A percentile compares a stretch with the other conserved stretches of the same genome.
These are phyloP conservation scores for Mortierella sp. DNA, from an alignment of 371 early-diverging fungal species.

Conservation along the genomic window DNA sequence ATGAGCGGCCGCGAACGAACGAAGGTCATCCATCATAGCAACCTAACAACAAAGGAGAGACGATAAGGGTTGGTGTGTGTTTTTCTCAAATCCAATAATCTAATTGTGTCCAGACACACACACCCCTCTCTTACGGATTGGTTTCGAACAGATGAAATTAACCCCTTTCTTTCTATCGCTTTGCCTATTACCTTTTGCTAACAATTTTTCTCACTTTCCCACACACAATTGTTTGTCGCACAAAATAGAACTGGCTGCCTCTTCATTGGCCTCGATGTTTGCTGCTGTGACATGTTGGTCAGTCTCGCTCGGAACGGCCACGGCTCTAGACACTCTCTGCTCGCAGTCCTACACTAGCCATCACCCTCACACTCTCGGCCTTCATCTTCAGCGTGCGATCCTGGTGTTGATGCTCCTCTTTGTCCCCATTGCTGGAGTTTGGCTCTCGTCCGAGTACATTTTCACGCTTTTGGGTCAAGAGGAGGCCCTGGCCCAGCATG, in stretches of 20 bases:
- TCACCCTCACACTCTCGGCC: slow-evolving; percentile 81
- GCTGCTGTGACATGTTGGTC: slow-evolving; percentile 89
- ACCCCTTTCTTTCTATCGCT: too few species aligned
- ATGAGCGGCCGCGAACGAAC: not conserved
- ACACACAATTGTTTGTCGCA: not conserved
- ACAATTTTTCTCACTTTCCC: not conserved
- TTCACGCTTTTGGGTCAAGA: slow-evolving; percentile 70
- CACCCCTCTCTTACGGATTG: not conserved
- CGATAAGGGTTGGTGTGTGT: not conserved
- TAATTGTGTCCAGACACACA: not conserved
- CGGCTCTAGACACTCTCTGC: slow-evolving; percentile 92
- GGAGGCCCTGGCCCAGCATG: slow-evolving; percentile 62
- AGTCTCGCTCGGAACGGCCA: slow-evolving; percentile 81
- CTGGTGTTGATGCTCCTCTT: slow-evolving; percentile 75
- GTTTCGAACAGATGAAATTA: not conserved
- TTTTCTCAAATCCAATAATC: not conserved
- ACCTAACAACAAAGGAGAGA: not conserved
- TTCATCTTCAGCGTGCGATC: slow-evolving; percentile 89
- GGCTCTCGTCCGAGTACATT: slow-evolving; percentile 78
- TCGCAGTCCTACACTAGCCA: slow-evolving; percentile 86
- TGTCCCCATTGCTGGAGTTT: slow-evolving; percentile 80
- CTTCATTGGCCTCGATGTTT: slow-evolving; percentile 85
- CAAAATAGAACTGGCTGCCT: slow-evolving; percentile 81
- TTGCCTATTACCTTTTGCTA: not conserved
- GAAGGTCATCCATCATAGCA: not conserved